Evolutionary conservation across 2,329 filamentous ascomycete species (phyloP).

Genomic region (Ophiostoma perfectum): DNA sequence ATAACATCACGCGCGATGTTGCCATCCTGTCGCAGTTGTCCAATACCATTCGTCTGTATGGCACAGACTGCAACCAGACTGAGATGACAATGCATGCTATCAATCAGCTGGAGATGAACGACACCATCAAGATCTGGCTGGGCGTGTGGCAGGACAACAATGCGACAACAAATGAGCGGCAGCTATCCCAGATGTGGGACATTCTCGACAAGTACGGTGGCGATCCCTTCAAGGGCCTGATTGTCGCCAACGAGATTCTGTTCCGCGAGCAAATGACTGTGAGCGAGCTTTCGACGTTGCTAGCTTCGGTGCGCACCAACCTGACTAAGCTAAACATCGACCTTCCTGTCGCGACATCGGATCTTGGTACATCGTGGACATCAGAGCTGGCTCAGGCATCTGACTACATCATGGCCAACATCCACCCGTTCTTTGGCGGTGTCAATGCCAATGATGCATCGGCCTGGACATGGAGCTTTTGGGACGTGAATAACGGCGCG

Average conservation of each 20-base stretch:
- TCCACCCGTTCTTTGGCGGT: slow-evolving; percentile 93
- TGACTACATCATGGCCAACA: slow-evolving; percentile 92
- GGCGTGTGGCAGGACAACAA: slow-evolving; percentile 91
- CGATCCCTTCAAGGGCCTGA: slow-evolving; percentile 72
- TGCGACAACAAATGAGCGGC: slow-evolving; percentile 73
- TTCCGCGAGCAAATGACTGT: slow-evolving; percentile 71
- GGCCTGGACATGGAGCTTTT: slow-evolving; percentile 78
- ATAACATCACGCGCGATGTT: slow-evolving; percentile 88
- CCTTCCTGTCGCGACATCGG: slow-evolving; percentile 78
- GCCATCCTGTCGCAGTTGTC: slow-evolving; percentile 87
- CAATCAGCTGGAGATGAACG: slow-evolving; percentile 63
- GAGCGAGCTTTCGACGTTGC: slow-evolving; percentile 55
- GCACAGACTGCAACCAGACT: slow-evolving; percentile 96
- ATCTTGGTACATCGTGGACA: slow-evolving; percentile 86
- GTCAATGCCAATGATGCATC: slow-evolving; percentile 63
- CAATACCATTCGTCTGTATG: slow-evolving; percentile 81
- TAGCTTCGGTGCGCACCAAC: slow-evolving; percentile 65
- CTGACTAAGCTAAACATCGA: slow-evolving; percentile 60
- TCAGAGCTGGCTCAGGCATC: slow-evolving; percentile 60
- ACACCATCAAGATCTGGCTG: slow-evolving; percentile 80
- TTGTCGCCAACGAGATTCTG: slow-evolving; percentile 74
- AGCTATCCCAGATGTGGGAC: slow-evolving; percentile 77
- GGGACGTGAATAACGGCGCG: slow-evolving; percentile 60
- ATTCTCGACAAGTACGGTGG: slow-evolving; percentile 66
- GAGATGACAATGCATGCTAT: slow-evolving; percentile 87